A percentile compares a stretch with the other conserved stretches of the same genome.
phyloP scores from a whole-genome alignment of 169 alveolate species.

The Plasmodium sp. region DNA sequence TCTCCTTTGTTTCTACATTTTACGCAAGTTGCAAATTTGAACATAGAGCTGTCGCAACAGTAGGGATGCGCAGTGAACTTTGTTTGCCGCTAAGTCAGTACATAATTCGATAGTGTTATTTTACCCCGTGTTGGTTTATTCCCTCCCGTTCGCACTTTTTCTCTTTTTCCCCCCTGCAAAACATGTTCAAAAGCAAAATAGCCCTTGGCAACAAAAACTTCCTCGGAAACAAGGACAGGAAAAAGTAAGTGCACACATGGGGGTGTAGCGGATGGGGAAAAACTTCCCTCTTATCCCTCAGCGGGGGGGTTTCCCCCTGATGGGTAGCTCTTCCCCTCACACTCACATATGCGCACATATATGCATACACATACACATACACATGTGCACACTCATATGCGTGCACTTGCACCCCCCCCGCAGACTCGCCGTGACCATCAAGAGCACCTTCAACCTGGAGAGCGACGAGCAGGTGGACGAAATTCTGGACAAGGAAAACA shows the following conservation, averaged over 20 bases:
- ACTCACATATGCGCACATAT: no score
- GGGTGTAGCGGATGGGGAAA: background rate
- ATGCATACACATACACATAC: background rate
- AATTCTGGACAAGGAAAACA: conserved; percentile 44
- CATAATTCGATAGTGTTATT: background rate
- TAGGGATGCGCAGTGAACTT: background rate
- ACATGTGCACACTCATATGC: background rate
- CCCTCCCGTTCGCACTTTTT: background rate
- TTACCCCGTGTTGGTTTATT: background rate
- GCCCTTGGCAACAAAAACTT: conserved; percentile 32
- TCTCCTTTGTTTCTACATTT: background rate
- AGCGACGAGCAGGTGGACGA: conserved; percentile 50
- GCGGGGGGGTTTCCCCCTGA: background rate
- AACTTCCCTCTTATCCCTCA: background rate
- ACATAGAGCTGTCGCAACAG: background rate
- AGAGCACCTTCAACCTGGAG: conserved; percentile 35
- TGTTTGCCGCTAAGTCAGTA: background rate
- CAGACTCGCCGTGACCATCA: conserved; percentile 24
- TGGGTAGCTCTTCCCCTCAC: background rate
- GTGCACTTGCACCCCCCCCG: background rate
- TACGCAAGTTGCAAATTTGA: background rate
- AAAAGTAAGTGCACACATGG: conserved; percentile 22
- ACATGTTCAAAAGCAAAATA: conserved; percentile 54
- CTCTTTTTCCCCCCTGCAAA: background rate
- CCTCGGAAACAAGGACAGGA: conserved; percentile 70